Conservation (phyloP, 2,329 filamentous ascomycete genomes). For the Aureobasidium lini region DNA sequence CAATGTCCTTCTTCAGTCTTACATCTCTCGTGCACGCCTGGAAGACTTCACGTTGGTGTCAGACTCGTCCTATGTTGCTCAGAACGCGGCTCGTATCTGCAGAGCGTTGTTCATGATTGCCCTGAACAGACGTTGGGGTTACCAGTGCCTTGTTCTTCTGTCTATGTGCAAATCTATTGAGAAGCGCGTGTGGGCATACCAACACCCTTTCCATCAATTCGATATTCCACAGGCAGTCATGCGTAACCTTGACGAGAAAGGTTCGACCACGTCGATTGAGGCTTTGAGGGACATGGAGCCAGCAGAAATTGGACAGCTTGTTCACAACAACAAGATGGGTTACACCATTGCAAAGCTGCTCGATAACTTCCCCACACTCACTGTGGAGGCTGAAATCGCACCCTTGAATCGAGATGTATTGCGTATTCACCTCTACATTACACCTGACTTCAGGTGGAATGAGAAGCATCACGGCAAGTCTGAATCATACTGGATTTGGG, state of each 20-base stretch:
- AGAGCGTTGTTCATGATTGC: slow-evolving; percentile 96
- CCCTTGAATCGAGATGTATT: slow-evolving; percentile 91
- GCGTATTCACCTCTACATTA: slow-evolving; percentile 78
- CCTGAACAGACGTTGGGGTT: slow-evolving; percentile 88
- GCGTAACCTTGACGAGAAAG: slow-evolving; percentile 76
- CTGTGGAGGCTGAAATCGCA: slow-evolving; percentile 87
- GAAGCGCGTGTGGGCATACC: slow-evolving; percentile 88
- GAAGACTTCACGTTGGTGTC: slow-evolving; percentile 93
- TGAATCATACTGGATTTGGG: slow-evolving; percentile 98
- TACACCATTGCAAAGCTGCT: slow-evolving; percentile 72
- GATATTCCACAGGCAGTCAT: slow-evolving; percentile 79
- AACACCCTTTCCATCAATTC: slow-evolving; percentile 93
- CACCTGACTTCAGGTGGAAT: slow-evolving; percentile 90
- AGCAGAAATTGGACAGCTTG: slow-evolving; percentile 79
- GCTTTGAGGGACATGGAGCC: slow-evolving; percentile 86
- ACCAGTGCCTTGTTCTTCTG: slow-evolving; percentile 84
- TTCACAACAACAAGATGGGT: slow-evolving; percentile 86
- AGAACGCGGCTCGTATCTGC: slow-evolving; percentile 91
- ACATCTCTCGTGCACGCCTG: slow-evolving; percentile 78
- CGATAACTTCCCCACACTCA: slow-evolving; percentile 85
- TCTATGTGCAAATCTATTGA: slow-evolving; percentile 96
- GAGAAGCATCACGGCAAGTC: slow-evolving; percentile 88
- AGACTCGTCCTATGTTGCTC: slow-evolving; percentile 88
- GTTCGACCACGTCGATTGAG: slow-evolving; percentile 66
- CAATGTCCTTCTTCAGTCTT: slow-evolving; percentile 88